A percentile compares a stretch with the other conserved stretches of the same genome.
phyloP scores from a whole-genome alignment of 805 yeast genomes.

The Pichia californica region DNA sequence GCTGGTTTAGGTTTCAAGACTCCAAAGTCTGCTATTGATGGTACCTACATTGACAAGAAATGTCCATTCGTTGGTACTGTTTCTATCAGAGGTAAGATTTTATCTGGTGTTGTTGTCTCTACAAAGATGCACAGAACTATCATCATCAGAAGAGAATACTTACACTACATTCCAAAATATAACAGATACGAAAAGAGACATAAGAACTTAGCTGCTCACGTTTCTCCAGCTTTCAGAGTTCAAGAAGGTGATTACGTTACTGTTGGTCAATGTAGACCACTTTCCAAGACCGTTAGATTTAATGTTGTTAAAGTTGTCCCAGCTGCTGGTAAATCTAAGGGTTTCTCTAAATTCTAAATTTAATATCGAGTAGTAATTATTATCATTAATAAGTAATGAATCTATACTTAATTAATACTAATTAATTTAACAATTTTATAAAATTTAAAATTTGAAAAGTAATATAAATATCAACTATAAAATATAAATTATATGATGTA shows the following conservation, averaged over 20 bases:
- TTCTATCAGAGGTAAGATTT: constrained; percentile 99
- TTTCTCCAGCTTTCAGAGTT: constrained; percentile 99
- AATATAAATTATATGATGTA: too few species aligned
- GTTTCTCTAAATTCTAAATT: constrained; percentile 91
- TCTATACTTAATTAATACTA: too few species aligned
- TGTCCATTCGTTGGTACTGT: constrained; percentile 98
- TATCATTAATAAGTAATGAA: too few species aligned
- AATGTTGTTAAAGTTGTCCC: constrained; percentile 95
- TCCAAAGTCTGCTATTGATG: constrained; percentile 97
- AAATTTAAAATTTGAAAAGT: too few species aligned
- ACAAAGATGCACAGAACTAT: constrained; percentile 99
- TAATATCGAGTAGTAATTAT: too few species aligned
- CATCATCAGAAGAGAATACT: constrained; percentile 99
- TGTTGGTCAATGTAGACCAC: constrained; percentile 99
- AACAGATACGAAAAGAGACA: constrained; percentile 99
- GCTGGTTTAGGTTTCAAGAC: constrained; percentile 99
- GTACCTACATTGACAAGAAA: constrained; percentile 99
- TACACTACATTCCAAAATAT: constrained; percentile 99
- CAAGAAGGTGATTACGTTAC: constrained; percentile 98
- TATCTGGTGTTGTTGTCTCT: constrained; percentile 99
- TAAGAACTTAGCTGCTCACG: constrained; percentile 99
- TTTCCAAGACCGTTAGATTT: constrained; percentile 99
- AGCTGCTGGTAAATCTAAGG: constrained; percentile 85
- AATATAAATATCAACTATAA: too few species aligned
- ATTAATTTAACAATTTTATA: background rate